Percentiles rank a stretch among this genome's conserved stretches.
Conservation (phyloP, 208 protist genomes). For the Wallacemonas sp. region DNA sequence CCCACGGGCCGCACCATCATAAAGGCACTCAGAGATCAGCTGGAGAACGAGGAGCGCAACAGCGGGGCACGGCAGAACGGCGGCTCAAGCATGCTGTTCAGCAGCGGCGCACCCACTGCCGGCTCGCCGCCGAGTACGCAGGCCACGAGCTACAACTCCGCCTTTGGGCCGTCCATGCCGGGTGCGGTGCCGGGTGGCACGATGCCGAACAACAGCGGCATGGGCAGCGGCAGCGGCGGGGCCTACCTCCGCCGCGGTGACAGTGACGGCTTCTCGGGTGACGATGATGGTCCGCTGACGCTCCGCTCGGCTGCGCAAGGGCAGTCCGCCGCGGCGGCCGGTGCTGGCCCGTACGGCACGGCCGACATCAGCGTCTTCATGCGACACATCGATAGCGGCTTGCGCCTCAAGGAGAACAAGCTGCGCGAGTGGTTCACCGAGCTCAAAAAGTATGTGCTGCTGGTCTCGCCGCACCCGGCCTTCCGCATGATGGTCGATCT, state of each 20-base stretch:
- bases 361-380: constrained; percentile 78
- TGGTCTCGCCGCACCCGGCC: constrained; percentile 83
- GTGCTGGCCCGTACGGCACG: constrained; percentile 3
- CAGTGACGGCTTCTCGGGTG: constrained; percentile 18
- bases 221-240: not conserved
- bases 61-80: constrained; percentile 18
- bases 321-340: constrained; percentile 15
- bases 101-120: constrained; percentile 20
- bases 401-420: constrained; percentile 75
- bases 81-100: constrained; percentile 18
- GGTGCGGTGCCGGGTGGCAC: not conserved
- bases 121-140: constrained; percentile 21
- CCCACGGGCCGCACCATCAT: constrained; percentile 66
- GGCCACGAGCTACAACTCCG: constrained; percentile 24
- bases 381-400: constrained; percentile 80
- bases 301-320: constrained; percentile 1
- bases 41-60: constrained; percentile 54
- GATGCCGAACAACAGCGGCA: not conserved
- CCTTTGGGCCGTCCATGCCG: constrained; percentile 12
- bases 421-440: constrained; percentile 90
- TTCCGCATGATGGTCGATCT: constrained; percentile 91
- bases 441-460: constrained; percentile 88
- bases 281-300: constrained; percentile 23
- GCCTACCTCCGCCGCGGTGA: not conserved
- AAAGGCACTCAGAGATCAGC: constrained; percentile 60